Conservation (phyloP, 2,329 filamentous ascomycete species). For the Colletotrichum tofieldiae region DNA sequence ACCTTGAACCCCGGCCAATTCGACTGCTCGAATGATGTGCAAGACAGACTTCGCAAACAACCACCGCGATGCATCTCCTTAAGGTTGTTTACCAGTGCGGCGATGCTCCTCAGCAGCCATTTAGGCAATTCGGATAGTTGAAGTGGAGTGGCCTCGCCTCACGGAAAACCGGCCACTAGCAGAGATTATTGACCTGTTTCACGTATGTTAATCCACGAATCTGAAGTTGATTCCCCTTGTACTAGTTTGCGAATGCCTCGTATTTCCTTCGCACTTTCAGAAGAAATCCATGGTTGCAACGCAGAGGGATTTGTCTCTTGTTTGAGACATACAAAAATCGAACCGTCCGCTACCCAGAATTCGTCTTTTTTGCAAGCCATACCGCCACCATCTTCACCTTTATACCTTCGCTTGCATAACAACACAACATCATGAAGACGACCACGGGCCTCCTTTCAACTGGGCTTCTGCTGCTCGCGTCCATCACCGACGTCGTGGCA, state of each 20-base stretch:
- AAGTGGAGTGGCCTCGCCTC: background rate
- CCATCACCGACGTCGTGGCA: slow-evolving; percentile 43
- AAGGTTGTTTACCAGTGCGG: background rate
- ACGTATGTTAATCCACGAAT: slow-evolving; percentile 24
- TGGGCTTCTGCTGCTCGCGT: slow-evolving; percentile 43
- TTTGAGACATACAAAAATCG: background rate
- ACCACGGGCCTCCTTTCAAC: background rate
- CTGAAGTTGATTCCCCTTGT: background rate
- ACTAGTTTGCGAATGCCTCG: slow-evolving; percentile 3
- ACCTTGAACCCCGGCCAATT: background rate
- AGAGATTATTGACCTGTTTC: slow-evolving; percentile 4
- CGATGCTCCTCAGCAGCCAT: background rate
- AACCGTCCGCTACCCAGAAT: background rate
- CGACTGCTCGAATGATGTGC: background rate
- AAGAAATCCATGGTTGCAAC: background rate
- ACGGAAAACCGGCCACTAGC: slow-evolving; percentile 11
- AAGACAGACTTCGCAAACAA: background rate
- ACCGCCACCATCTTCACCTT: background rate
- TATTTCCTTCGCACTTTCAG: background rate
- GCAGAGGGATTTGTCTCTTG: background rate
- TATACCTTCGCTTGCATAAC: background rate
- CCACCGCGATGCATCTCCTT: too few species aligned
- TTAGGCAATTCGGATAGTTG: background rate
- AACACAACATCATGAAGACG: slow-evolving; percentile 9
- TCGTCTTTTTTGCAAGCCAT: background rate